Evolutionary conservation across 1,284 basidiomycete species (phyloP).

Genomic region (Nidula niveotomentosa): DNA sequence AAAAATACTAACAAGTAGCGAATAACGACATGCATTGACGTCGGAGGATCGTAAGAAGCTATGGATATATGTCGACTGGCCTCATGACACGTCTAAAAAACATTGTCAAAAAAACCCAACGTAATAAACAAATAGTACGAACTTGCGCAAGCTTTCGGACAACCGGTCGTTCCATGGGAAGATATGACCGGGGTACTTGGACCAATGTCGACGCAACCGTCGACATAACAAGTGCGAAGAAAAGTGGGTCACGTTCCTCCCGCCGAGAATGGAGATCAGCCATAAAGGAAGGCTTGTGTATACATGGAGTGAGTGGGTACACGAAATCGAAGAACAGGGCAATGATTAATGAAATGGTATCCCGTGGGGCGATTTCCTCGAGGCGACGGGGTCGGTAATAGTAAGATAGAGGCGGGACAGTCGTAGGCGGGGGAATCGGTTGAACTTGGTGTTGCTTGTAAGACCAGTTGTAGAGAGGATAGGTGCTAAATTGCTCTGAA

Average conservation of each 20-base stretch:
- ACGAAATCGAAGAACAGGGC: slow-evolving; percentile 88
- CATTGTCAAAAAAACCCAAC: slow-evolving; percentile 1
- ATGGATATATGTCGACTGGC: slow-evolving; percentile 79
- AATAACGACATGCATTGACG: slow-evolving; percentile 77
- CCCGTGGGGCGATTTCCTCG: slow-evolving; percentile 74
- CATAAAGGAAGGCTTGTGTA: slow-evolving; percentile 85
- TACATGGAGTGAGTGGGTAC: slow-evolving; percentile 80
- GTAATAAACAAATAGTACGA: slow-evolving; percentile 7
- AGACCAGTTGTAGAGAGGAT: slow-evolving; percentile 70
- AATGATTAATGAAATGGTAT: slow-evolving; percentile 77
- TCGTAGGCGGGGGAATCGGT: slow-evolving; percentile 45
- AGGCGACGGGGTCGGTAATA: slow-evolving; percentile 69
- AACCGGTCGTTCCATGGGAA: slow-evolving; percentile 77
- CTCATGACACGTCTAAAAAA: slow-evolving; percentile 66
- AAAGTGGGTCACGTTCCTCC: slow-evolving; percentile 83
- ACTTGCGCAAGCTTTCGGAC: slow-evolving; percentile 74
- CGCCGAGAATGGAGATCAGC: slow-evolving; percentile 73
- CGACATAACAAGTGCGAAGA: slow-evolving; percentile 85
- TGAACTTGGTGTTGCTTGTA: slow-evolving; percentile 62
- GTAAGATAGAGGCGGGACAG: slow-evolving; percentile 67
- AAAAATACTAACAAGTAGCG: slow-evolving; percentile 71
- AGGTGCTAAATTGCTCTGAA: slow-evolving; percentile 56
- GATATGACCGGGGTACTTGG: slow-evolving; percentile 77
- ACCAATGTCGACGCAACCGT: slow-evolving; percentile 82
- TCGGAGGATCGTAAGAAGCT: slow-evolving; percentile 79